Base-by-base conservation (phyloP, 352 stramenopile genomes). In the Globisporangium nodosum region DNA sequence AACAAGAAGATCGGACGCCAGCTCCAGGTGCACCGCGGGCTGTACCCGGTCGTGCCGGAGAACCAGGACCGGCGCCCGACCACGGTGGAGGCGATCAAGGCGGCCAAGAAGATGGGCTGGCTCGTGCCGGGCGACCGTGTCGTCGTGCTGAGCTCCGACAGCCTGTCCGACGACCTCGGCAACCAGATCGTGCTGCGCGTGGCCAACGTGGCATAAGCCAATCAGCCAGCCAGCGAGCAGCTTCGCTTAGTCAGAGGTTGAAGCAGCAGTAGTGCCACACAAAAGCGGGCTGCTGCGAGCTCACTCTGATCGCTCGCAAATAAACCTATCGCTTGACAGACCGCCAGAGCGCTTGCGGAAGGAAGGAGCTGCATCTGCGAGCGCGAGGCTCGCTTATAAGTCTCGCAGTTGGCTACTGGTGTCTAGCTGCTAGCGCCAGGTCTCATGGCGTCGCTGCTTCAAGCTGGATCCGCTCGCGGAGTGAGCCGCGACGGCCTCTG, bases 61-160 rank as follows among this genome's bases (percentile, higher is more conserved):
- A 55, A 78, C 65, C 54, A 87, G 66, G 70, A 85, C 62, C 64
- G 73, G 56, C 65, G 74, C 68, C 73, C 78, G 42, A 90, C 78
- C 37, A 77, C 90, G 12, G 81, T 78, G 9, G 91, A 97, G 64
- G 89, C 93, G 20, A 94, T 98, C 60, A 61, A 75, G 7, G 88
- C 89, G 11, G 90, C 90, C 39, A 94, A 92, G 63, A 94, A 97
- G 65, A 81, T 98, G 65, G 93, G 93, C 31, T 97, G 92, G 84
- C 71, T 96, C 54, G 75, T 83, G 46, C 62, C 73, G 5, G 92
- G 92, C 48, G 90, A 98, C 76, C 78, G 87, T 52, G 88, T 98
- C 53, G 88, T 98, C 27, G 70, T 96, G 48, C 73, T 95, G 52
- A 91, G 79, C 58, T 80, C 78, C 48, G 85, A 93, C 71, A 85